These are phyloP conservation scores for Phytophthora citricola DNA, from an alignment of 352 stramenopile species.

Conservation along the genomic window DNA sequence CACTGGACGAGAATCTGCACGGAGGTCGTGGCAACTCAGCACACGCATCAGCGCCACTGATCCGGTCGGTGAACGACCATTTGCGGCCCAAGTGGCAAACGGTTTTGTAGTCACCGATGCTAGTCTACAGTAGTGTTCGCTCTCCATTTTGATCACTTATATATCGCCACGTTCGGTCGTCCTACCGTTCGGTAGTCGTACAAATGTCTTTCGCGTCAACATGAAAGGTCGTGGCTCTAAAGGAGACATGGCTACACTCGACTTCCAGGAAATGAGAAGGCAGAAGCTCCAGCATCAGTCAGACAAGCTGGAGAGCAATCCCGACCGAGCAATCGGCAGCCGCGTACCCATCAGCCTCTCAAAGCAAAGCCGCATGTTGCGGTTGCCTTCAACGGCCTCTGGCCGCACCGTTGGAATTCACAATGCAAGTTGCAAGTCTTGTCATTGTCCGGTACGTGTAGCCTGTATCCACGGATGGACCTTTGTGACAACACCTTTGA, in stretches of 20 bases:
- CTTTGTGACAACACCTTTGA: conserved; percentile 5
- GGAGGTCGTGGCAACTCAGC: conserved; percentile 74
- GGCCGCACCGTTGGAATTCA: not conserved
- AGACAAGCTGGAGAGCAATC: conserved; percentile 5
- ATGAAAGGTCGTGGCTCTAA: conserved; percentile 10
- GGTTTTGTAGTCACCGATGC: conserved; percentile 44
- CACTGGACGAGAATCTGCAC: conserved; percentile 84
- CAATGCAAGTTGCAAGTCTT: not conserved
- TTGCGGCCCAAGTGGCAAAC: conserved; percentile 88
- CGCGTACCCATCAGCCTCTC: conserved; percentile 1
- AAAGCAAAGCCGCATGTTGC: not conserved
- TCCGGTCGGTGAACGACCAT: conserved; percentile 83
- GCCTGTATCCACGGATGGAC: conserved; percentile 8
- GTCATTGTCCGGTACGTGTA: not conserved
- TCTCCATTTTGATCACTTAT: conserved; percentile 26
- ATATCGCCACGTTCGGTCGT: conserved; percentile 12
- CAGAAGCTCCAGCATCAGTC: conserved; percentile 12
- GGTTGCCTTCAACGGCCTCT: conserved; percentile 8
- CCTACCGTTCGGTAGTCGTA: not conserved
- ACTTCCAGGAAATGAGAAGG: not conserved
- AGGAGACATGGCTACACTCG: conserved; percentile 23
- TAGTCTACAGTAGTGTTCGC: conserved; percentile 1
- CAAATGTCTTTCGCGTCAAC: conserved; percentile 3
- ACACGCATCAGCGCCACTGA: conserved; percentile 66
- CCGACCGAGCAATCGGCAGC: conserved; percentile 10